Base-by-base conservation (phyloP, 2,329 filamentous ascomycete genomes). In the Trichocomaceae sp. region DNA sequence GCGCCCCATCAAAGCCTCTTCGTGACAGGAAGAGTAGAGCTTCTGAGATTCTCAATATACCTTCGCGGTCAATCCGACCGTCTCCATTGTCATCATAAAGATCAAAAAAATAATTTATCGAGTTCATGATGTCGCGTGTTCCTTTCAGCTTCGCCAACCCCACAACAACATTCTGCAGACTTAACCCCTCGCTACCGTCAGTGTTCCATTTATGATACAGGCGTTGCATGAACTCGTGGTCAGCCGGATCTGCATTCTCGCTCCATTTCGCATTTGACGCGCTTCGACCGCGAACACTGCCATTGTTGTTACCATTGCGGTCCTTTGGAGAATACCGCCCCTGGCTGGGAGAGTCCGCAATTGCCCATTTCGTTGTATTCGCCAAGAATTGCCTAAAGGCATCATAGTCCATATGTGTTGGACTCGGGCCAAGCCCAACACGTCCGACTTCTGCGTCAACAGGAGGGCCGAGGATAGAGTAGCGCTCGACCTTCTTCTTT, bases 81-180 rank as follows among this genome's bases (percentile, higher is more conserved):
- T 96, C 90, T 1, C 84, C 82, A 64, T 92, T 87, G 61, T 99
- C 92, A 67, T 99, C 93, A 69, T 97, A 96, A 0, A 99, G 82
- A 65, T 96, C 89, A 63, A 99, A 99, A 71, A 99, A 97, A 72
- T 97, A 97, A 57, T 85, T 93, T 66, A 99, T 97, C 56, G 88
- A 93, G 29, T 89, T 89, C 92, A 99, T 96, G 61, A 99, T 96
- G 70, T 99, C 93, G 47, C 86, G 85, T 54, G 87, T 90, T 8
- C 93, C 92, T 70, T 96, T 97, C 65, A 99, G 89, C 13, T 88
- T 84, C 1, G 92, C 91, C 46, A 99, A 77, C 0, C 93, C 93
- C 17, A 86, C 87, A 5, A 97, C 93, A 2, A 99, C 90, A 62
- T 97, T 89, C 65, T 96, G 90, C 49, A 99, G 75, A 17, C 85